Percentiles rank a stretch among this genome's conserved stretches.
Evolutionary conservation across 2,329 filamentous ascomycete species (phyloP).

Genomic region (Pseudocercospora fijiensis): DNA sequence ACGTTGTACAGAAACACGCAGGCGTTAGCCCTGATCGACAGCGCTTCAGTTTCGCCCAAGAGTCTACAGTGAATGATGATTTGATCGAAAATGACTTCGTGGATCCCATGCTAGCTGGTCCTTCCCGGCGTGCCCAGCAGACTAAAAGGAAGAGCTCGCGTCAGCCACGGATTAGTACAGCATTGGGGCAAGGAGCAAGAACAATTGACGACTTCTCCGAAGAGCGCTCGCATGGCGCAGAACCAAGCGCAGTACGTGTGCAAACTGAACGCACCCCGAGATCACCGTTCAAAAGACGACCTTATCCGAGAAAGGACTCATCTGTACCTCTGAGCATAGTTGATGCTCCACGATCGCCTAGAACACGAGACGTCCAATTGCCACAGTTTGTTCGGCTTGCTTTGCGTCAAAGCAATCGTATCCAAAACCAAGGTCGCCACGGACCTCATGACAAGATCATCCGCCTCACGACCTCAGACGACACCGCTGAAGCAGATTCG

Average conservation of each 20-base stretch:
- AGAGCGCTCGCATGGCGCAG: conserved; percentile 23
- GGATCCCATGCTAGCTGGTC: conserved; percentile 42
- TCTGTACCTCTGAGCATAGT: conserved; percentile 50
- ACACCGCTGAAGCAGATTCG: conserved; percentile 56
- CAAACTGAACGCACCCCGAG: background rate
- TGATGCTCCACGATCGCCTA: conserved; percentile 44
- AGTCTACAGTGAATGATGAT: conserved; percentile 35
- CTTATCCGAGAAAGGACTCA: background rate
- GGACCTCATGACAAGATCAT: conserved; percentile 55
- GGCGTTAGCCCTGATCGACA: conserved; percentile 19
- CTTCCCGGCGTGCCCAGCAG: conserved; percentile 17
- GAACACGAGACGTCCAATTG: conserved; percentile 34
- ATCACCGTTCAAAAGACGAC: background rate
- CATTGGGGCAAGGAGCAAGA: conserved; percentile 27
- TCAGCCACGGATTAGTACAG: conserved; percentile 42
- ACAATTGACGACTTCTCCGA: conserved; percentile 23
- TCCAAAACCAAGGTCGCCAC: conserved; percentile 51
- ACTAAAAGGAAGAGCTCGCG: conserved; percentile 32
- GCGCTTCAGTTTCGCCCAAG: conserved; percentile 8
- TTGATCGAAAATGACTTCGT: conserved; percentile 49
- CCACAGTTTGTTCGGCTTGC: conserved; percentile 59
- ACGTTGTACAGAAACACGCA: conserved; percentile 5
- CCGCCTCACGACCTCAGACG: conserved; percentile 51
- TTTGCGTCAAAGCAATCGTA: conserved; percentile 51
- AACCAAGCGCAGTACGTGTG: conserved; percentile 1